A percentile compares a stretch with the other conserved stretches of the same genome.
Conservation (phyloP, 441 rosid species). For the Corymbia calophylla region DNA sequence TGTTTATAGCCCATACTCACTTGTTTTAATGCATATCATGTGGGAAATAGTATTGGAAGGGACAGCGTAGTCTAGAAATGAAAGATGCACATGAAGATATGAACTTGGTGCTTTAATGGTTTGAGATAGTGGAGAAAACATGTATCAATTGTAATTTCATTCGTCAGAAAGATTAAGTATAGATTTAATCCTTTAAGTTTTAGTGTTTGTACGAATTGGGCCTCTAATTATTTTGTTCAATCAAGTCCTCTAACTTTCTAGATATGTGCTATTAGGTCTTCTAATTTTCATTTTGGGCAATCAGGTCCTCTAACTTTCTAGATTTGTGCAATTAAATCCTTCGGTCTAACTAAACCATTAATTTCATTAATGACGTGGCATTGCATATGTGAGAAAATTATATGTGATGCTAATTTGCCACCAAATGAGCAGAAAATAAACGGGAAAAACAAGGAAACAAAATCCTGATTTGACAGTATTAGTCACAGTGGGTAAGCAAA, state of each 20-base stretch:
- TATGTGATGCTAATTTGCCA: not conserved
- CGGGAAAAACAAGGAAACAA: not conserved
- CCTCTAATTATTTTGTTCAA: not conserved
- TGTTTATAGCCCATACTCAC: not conserved
- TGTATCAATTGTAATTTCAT: not conserved
- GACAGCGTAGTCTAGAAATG: not conserved
- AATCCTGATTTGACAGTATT: not conserved
- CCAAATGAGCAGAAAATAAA: not conserved
- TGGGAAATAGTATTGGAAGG: not conserved
- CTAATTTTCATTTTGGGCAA: not conserved
- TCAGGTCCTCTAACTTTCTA: not conserved
- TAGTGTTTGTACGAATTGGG: not conserved
- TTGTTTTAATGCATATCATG: not conserved
- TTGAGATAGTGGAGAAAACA: not conserved
- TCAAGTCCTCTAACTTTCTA: not conserved
- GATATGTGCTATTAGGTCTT: not conserved
- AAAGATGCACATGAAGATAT: not conserved
- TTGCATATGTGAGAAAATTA: not conserved
- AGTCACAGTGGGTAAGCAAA: not conserved
- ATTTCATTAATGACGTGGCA: not conserved
- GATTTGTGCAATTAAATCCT: not conserved
- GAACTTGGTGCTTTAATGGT: not conserved
- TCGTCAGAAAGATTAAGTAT: not conserved
- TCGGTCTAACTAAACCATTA: not conserved
- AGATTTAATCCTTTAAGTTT: not conserved